Conservation (phyloP, 352 stramenopile species). For the Phytophthora aleatoria region DNA sequence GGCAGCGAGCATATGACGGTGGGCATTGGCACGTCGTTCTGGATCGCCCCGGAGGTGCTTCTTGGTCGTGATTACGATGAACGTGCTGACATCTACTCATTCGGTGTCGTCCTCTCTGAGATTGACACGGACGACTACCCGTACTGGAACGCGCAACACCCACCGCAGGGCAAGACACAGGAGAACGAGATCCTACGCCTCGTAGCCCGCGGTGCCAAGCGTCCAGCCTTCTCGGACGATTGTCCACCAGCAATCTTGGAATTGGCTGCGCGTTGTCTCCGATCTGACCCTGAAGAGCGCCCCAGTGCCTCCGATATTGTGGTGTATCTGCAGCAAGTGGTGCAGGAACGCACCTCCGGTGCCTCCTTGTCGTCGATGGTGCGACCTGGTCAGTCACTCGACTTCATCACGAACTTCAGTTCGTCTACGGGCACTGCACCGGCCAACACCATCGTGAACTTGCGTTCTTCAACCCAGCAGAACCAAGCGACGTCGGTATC, state of each 20-base stretch:
- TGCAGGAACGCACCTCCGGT: conserved; percentile 28
- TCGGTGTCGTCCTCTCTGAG: conserved; percentile 57
- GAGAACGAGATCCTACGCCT: conserved; percentile 68
- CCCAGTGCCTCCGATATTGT: conserved; percentile 62
- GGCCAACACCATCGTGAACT: conserved; percentile 31
- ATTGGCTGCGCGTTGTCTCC: conserved; percentile 51
- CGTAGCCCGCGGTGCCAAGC: conserved; percentile 52
- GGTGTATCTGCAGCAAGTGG: conserved; percentile 52
- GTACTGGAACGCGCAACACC: conserved; percentile 43
- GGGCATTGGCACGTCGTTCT: conserved; percentile 45
- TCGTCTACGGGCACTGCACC: conserved; percentile 19
- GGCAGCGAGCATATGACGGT: conserved; percentile 50
- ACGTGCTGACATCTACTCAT: conserved; percentile 60
- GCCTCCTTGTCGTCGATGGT: conserved; percentile 23
- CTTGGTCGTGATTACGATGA: conserved; percentile 58
- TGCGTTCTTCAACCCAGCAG: conserved; percentile 16
- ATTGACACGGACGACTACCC: conserved; percentile 57
- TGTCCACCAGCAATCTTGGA: conserved; percentile 58
- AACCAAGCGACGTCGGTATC: conserved; percentile 10
- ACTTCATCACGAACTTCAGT: conserved; percentile 29
- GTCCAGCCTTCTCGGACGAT: conserved; percentile 53
- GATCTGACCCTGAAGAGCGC: conserved; percentile 56
- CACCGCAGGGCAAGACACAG: conserved; percentile 43
- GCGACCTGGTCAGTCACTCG: conserved; percentile 22
- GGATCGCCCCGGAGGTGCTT: conserved; percentile 63